A percentile compares a stretch with the other conserved stretches of the same genome.
Evolutionary conservation across 2,329 filamentous ascomycete genomes (phyloP).

Genomic region (Curvularia sp.): DNA sequence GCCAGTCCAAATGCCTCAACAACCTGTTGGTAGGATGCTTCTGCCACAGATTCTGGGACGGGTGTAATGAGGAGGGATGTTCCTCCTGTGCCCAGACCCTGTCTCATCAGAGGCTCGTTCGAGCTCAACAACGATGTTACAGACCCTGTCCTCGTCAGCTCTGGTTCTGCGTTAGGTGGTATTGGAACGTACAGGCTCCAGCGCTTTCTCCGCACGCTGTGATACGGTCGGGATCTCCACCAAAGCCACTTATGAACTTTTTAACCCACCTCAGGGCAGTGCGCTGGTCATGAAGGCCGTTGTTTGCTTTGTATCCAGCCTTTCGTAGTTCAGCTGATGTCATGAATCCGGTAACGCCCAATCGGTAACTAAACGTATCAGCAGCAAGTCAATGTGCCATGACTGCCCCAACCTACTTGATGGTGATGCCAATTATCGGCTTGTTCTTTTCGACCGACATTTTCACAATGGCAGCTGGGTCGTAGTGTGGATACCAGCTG

Average conservation of each 20-base stretch:
- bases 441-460: constrained; percentile 53
- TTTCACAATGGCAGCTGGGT: constrained; percentile 55
- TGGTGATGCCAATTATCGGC: constrained; percentile 55
- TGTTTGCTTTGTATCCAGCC: constrained; percentile 50
- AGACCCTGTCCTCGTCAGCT: constrained; percentile 29
- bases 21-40: constrained; percentile 53
- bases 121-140: constrained; percentile 38
- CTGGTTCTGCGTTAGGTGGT: background rate
- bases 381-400: background rate
- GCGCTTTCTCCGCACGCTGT: constrained; percentile 58
- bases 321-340: constrained; percentile 58
- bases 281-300: constrained; percentile 46
- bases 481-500: constrained; percentile 62
- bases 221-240: constrained; percentile 48
- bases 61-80: constrained; percentile 52
- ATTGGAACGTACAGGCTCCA: constrained; percentile 51
- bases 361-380: constrained; percentile 35
- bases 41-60: constrained; percentile 49
- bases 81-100: constrained; percentile 54
- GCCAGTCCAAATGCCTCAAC: constrained; percentile 52
- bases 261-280: constrained; percentile 49
- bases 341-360: constrained; percentile 46
- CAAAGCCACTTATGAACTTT: constrained; percentile 48
- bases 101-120: constrained; percentile 43
- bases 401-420: constrained; percentile 50